phyloP scores from a whole-genome alignment of 225 moss, liverwort and hornwort genomes.

The Pseudisothecium myosuroides region DNA sequence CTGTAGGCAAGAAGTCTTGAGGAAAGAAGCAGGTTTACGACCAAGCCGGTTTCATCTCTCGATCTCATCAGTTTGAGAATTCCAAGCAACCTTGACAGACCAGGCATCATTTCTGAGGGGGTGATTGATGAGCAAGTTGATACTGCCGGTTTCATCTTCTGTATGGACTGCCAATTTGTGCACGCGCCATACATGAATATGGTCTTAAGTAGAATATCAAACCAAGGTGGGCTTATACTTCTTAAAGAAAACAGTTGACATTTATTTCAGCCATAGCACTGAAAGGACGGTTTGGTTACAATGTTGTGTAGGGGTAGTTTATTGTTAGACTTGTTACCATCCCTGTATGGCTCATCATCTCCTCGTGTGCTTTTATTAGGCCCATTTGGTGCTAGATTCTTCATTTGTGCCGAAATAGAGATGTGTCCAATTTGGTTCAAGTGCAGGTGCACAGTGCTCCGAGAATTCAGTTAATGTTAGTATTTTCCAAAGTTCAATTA shows the following conservation, averaged over 20 bases:
- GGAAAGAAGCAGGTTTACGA: slow-evolving; percentile 35
- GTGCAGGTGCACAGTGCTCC: background rate
- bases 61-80: slow-evolving; percentile 16
- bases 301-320: background rate
- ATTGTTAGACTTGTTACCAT: background rate
- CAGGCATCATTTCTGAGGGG: slow-evolving; percentile 43
- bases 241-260: background rate
- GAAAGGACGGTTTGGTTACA: background rate
- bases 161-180: slow-evolving; percentile 43
- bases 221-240: background rate
- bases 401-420: background rate
- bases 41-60: background rate
- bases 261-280: background rate
- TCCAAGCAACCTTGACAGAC: slow-evolving; percentile 46
- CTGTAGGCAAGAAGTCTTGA: slow-evolving; percentile 40
- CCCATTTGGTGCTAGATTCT: background rate
- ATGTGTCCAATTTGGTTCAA: background rate
- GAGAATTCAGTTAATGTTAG: background rate
- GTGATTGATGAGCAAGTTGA: slow-evolving; percentile 45
- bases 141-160: slow-evolving; percentile 38
- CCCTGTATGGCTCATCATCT: background rate
- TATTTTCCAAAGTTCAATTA: background rate
- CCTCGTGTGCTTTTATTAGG: background rate
- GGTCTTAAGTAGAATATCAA: background rate
- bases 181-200: slow-evolving; percentile 28